Base-by-base conservation (phyloP, 2,329 filamentous ascomycete genomes). In the Hymenoscyphus fructigenus region DNA sequence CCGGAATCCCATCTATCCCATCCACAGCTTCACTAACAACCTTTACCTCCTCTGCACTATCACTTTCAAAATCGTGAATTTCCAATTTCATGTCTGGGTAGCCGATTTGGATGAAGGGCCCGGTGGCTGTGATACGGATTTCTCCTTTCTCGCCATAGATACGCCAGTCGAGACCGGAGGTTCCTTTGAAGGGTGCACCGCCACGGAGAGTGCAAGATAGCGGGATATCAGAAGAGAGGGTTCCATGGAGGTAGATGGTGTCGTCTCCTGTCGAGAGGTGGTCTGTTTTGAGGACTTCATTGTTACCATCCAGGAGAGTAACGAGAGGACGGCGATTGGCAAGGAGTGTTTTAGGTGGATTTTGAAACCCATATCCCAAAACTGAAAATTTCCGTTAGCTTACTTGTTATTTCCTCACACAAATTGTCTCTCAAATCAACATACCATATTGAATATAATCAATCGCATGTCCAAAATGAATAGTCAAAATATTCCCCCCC, bases 101-200 rank as follows among this genome's bases (percentile, higher is more conserved):
- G 2, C 68, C 65, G 5, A 71, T 66, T 28, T 67, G 65, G 1
- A 72, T 1, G 36, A 69, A 70, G 9, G 66, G 64, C 0, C 67
- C 65, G 5, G 59, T 10, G 20, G 65, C 61, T 12, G 64, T 65
- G 15, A 70, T 47, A 2, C 66, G 50, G 5, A 69, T 63, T 32
- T 85, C 83, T 0, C 83, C 84, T 65, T 78, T 81, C 57, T 82
- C 80, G 32, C 85, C 84, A 41, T 80, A 76, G 58, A 88, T 80
- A 7, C 76, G 79, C 82, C 84, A 87, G 0, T 79, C 73, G 0
- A 85, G 59, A 20, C 67, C 68, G 0, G 66, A 66, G 0, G 36
- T 50, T 6, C 59, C 60, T 34, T 58, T 55, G 63, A 69, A 71
- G 3, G 68, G 53, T 0, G 47, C 57, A 1, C 68, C 68, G 36